A percentile compares a stretch with the other conserved stretches of the same genome.
These are phyloP conservation scores for Alopecurus myosuroides DNA, from an alignment of 176 grass and related monocot genomes.

Conservation along the genomic window DNA sequence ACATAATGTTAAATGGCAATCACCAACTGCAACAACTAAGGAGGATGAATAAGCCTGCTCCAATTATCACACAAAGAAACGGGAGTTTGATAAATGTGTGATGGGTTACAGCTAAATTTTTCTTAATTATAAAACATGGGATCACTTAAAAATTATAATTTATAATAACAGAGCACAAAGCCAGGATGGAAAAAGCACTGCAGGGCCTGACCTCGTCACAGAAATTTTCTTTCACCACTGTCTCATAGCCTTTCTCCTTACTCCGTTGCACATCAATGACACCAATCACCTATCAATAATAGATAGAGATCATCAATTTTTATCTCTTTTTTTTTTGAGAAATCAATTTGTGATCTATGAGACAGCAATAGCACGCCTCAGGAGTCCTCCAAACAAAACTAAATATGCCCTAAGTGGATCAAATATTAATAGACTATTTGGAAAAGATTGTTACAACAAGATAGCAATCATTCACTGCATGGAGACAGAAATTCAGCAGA, in stretches of 20 bases:
- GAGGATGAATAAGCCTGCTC: conserved; percentile 18
- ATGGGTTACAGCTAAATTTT: background rate
- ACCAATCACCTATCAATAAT: conserved; percentile 65
- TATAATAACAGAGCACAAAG: conserved; percentile 11
- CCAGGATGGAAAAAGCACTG: conserved; percentile 21
- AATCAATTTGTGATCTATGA: background rate
- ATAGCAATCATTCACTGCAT: background rate
- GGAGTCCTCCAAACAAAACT: background rate
- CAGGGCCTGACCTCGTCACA: conserved; percentile 73
- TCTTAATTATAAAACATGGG: background rate
- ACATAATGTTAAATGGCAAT: background rate
- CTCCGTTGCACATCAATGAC: conserved; percentile 83
- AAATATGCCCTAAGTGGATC: background rate
- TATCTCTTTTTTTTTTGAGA: too few species aligned
- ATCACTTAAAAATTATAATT: conserved; percentile 1
- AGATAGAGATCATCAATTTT: background rate
- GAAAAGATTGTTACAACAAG: background rate
- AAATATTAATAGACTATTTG: background rate
- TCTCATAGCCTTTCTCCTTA: conserved; percentile 92
- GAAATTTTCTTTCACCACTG: conserved; percentile 88
- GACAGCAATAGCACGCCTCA: conserved; percentile 7
- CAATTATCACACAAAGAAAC: background rate
- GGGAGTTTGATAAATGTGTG: background rate
- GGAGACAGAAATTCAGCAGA: background rate
- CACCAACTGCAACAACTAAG: conserved; percentile 1